Evolutionary conservation across 2,329 filamentous ascomycete genomes (phyloP).

Genomic region (Fusarium euwallaceae): DNA sequence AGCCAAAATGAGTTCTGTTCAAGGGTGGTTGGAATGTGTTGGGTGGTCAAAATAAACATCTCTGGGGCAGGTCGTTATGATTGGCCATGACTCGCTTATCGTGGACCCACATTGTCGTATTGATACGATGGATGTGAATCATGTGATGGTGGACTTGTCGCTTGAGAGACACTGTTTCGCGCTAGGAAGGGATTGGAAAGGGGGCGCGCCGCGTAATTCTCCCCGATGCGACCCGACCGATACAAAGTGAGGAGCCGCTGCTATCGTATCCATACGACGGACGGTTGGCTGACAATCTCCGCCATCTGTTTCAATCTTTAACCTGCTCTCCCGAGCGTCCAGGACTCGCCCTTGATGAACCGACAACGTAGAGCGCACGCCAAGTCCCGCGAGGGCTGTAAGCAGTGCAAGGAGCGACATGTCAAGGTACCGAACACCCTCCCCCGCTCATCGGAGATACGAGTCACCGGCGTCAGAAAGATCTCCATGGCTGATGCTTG

Average conservation of each 20-base stretch:
- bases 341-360: background rate
- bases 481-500: background rate
- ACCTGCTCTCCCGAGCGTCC: background rate
- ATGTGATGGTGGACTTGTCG: too few relatives aligned
- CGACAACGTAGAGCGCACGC: constrained; percentile 1
- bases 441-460: background rate
- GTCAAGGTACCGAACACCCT: background rate
- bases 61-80: background rate
- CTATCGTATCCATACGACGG: background rate
- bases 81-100: background rate
- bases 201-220: too few relatives aligned
- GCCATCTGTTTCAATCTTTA: background rate
- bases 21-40: too few relatives aligned
- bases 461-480: background rate
- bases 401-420: constrained; percentile 12
- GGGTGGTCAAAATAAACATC: too few relatives aligned
- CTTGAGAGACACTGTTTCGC: background rate
- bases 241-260: background rate
- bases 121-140: background rate
- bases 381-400: constrained; percentile 10
- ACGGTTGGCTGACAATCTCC: background rate
- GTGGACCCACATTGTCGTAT: background rate
- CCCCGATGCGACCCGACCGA: background rate
- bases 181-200: too few relatives aligned
- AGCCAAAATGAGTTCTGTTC: too few relatives aligned